Percentiles rank a stretch among this genome's conserved stretches.
phyloP scores from a whole-genome alignment of 2,329 filamentous ascomycete genomes.

The Xylaria multiplex region DNA sequence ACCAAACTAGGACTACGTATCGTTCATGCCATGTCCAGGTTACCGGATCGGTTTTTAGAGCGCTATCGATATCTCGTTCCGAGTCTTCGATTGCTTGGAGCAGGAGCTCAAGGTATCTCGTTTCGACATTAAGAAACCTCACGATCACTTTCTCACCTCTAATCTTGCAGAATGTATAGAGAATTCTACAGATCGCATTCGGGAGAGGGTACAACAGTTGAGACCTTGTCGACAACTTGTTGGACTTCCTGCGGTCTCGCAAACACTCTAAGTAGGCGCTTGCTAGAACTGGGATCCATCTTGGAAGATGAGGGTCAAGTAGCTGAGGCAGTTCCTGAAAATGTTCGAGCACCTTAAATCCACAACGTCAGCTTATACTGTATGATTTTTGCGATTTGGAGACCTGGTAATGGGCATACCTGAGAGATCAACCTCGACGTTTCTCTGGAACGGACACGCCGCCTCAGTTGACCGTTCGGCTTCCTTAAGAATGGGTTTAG shows the following conservation, averaged over 20 bases:
- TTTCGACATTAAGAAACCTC: conserved; percentile 90
- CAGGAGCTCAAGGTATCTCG: conserved; percentile 83
- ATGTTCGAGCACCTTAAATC: conserved; percentile 73
- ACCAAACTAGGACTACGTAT: conserved; percentile 88
- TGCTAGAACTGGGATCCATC: conserved; percentile 78
- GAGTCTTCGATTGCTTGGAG: conserved; percentile 76
- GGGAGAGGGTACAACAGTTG: conserved; percentile 66
- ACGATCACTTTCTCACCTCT: conserved; percentile 92
- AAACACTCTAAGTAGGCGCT: conserved; percentile 79
- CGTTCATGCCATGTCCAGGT: conserved; percentile 84
- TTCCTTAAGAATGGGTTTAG: conserved; percentile 64
- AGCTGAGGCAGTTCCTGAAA: conserved; percentile 97
- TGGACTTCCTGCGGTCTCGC: conserved; percentile 56
- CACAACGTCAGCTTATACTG: conserved; percentile 29
- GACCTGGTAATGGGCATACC: conserved; percentile 48
- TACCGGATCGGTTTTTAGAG: conserved; percentile 28
- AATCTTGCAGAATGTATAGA: conserved; percentile 95
- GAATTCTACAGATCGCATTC: conserved; percentile 77
- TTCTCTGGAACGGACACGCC: conserved; percentile 61
- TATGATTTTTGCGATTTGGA: neutral
- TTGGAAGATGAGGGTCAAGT: conserved; percentile 83
- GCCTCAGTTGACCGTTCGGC: conserved; percentile 59
- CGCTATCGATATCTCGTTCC: conserved; percentile 49
- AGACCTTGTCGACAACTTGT: conserved; percentile 50
- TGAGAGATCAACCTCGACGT: conserved; percentile 58